phyloP scores from a whole-genome alignment of 345 rosid species.

The Eutrema yunnanense region DNA sequence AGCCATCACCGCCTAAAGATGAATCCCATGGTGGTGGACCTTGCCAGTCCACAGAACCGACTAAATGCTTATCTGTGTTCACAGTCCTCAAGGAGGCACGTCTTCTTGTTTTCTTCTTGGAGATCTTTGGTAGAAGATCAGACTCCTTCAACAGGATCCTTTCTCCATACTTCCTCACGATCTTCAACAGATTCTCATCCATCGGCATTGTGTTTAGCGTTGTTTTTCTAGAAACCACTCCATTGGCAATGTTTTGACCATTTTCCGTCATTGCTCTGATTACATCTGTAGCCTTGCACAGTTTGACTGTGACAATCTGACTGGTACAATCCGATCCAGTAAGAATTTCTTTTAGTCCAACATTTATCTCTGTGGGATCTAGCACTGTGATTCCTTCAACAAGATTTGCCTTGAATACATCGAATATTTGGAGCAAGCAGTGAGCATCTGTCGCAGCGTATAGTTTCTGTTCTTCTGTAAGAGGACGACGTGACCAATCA shows the following conservation, averaged over 20 bases:
- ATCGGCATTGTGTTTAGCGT: slow-evolving; percentile 55
- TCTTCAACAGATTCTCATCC: slow-evolving; percentile 54
- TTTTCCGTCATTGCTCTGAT: slow-evolving; percentile 45
- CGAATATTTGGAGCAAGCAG: slow-evolving; percentile 75
- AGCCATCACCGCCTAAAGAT: slow-evolving; percentile 77
- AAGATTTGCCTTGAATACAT: slow-evolving; percentile 43
- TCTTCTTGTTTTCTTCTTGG: slow-evolving; percentile 60
- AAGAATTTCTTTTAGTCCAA: slow-evolving; percentile 65
- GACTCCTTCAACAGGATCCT: slow-evolving; percentile 60
- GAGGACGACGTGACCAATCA: slow-evolving; percentile 96
- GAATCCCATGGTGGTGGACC: slow-evolving; percentile 88
- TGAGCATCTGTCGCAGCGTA: slow-evolving; percentile 90
- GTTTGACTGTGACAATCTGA: slow-evolving; percentile 30
- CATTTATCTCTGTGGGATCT: slow-evolving; percentile 30
- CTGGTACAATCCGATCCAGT: slow-evolving; percentile 28
- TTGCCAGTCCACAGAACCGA: slow-evolving; percentile 51
- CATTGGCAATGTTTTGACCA: slow-evolving; percentile 37
- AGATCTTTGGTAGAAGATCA: slow-evolving; percentile 53
- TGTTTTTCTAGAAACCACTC: slow-evolving; percentile 32
- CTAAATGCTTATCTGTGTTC: slow-evolving; percentile 34
- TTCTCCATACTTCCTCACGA: slow-evolving; percentile 65
- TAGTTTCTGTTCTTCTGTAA: slow-evolving; percentile 78
- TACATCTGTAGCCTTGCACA: slow-evolving; percentile 55
- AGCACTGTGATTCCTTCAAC: slow-evolving; percentile 30
- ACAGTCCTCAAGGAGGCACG: slow-evolving; percentile 19